Conservation (phyloP, 768 basidiomycete species). For the Mycena galericulata region DNA sequence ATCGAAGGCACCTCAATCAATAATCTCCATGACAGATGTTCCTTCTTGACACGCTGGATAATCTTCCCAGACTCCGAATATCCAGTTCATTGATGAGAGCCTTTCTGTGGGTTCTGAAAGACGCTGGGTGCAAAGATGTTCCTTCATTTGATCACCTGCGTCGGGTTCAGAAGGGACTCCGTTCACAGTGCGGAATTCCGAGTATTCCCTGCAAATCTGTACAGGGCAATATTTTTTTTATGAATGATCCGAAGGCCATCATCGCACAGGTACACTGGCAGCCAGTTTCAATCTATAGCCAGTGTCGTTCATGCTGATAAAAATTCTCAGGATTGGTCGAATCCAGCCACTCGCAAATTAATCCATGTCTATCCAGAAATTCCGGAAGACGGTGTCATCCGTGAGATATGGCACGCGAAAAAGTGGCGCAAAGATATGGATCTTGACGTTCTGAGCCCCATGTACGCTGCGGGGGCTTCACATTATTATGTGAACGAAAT, state of each 20-base stretch:
- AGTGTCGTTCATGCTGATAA: not conserved
- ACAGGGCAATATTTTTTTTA: constrained; percentile 20
- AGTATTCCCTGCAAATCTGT: not conserved
- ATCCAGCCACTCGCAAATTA: no score
- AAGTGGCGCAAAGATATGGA: no score
- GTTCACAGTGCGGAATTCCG: not conserved
- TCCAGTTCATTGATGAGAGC: not conserved
- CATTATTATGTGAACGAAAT: constrained; percentile 15
- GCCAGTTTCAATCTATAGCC: no score
- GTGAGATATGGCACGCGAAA: no score
- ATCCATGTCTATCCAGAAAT: no score
- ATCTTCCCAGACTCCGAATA: not conserved
- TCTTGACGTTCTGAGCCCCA: not conserved
- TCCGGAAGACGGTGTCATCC: no score
- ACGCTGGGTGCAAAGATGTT: not conserved
- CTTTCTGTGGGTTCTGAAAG: not conserved
- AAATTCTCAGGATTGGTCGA: no score
- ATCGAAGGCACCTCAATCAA: not conserved
- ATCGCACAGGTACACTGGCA: not conserved
- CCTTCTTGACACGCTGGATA: not conserved
- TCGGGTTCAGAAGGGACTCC: not conserved
- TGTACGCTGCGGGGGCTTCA: constrained; percentile 1
- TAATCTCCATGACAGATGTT: not conserved
- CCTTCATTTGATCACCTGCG: not conserved
- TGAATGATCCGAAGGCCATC: constrained; percentile 15